Base-by-base conservation (phyloP, 495 filamentous ascomycete species). In the Aspergillus homomorphus region DNA sequence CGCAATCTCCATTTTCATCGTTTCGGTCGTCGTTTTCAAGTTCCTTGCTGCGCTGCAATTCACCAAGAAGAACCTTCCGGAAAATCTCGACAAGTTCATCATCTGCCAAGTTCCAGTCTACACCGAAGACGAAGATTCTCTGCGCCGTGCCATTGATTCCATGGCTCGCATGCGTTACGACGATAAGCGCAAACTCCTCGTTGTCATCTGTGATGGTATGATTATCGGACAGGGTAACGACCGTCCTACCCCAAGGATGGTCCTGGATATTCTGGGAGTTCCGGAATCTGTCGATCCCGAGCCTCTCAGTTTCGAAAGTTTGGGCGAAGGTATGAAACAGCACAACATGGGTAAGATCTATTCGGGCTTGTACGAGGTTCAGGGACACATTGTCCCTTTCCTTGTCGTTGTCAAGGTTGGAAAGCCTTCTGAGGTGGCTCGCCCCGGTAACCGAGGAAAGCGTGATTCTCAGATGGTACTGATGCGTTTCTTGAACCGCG, bases 271-370 rank as follows among this genome's bases (percentile, higher is more conserved):
- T 71, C 77, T 99, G 21, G 94, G 95, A 63, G 94, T 99, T 16
- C 86, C 91, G 16, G 92, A 97, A 60, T 88, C 85, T 16, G 87
- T 96, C 3, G 94, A 99, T 67, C 94, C 94, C n/a, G 92, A 97
- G 70, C 92, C 94, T 3, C 80, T 99, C 49, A 96, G 91, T 81
- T 99, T 98, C 67, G 93, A 99, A 70, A 94, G 89, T 69, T 80
- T 99, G 45, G 94, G 94, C 52, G 93, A 98, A 74, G 95, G 94
- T 64, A 86, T 89, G 78, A 96, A 92, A 72, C 94, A 96, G 72
- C 95, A 97, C 79, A 99, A 99, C 70, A 97, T 97, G 92, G 95
- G 88, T 66, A 99, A 99, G 70, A 84, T 97, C 51, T 99, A 98
- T 77, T 97, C 93, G 33, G 94, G 94, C 62, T 78, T 99, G 45